Percentiles rank a stretch among this genome's conserved stretches.
Conservation (phyloP, 164 flowering plant species). For the Annona cherimola region DNA sequence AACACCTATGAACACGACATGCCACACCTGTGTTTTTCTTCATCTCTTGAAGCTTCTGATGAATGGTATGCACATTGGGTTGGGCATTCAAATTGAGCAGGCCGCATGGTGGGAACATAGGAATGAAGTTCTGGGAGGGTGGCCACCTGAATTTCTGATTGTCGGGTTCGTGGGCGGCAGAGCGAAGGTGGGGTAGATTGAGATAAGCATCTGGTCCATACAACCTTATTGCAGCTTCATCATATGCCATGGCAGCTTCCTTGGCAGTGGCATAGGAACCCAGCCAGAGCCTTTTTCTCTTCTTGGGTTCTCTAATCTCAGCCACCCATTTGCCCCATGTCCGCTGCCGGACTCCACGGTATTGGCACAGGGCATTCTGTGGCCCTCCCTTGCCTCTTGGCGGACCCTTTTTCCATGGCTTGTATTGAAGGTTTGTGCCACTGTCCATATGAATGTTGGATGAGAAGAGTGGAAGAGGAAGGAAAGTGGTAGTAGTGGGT, state of each 20-base stretch:
- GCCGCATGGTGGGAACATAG: constrained; percentile 68
- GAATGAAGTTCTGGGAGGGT: constrained; percentile 66
- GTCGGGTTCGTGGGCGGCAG: constrained; percentile 29
- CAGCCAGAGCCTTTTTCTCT: constrained; percentile 89
- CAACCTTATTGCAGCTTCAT: constrained; percentile 78
- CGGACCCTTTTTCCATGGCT: constrained; percentile 97
- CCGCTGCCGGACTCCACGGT: constrained; percentile 88
- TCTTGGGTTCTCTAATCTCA: constrained; percentile 96
- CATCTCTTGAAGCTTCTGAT: constrained; percentile 82
- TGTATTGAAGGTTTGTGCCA: constrained; percentile 42
- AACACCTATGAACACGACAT: constrained; percentile 8
- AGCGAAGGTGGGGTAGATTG: constrained; percentile 80
- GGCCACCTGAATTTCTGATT: constrained; percentile 71
- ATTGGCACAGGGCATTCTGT: constrained; percentile 80
- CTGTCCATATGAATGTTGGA: constrained; percentile 46
- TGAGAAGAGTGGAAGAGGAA: constrained; percentile 9
- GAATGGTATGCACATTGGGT: constrained; percentile 85
- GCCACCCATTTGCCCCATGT: constrained; percentile 99
- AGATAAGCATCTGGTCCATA: constrained; percentile 95
- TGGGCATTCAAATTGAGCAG: constrained; percentile 85
- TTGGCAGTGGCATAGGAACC: constrained; percentile 96
- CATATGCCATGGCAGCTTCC: constrained; percentile 99
- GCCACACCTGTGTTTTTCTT: constrained; percentile 35
- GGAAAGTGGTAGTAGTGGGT: constrained; percentile 3
- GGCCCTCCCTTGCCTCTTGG: constrained; percentile 98